These are phyloP conservation scores for Globisporangium okanoganense DNA, from an alignment of 352 stramenopile species.

Conservation along the genomic window DNA sequence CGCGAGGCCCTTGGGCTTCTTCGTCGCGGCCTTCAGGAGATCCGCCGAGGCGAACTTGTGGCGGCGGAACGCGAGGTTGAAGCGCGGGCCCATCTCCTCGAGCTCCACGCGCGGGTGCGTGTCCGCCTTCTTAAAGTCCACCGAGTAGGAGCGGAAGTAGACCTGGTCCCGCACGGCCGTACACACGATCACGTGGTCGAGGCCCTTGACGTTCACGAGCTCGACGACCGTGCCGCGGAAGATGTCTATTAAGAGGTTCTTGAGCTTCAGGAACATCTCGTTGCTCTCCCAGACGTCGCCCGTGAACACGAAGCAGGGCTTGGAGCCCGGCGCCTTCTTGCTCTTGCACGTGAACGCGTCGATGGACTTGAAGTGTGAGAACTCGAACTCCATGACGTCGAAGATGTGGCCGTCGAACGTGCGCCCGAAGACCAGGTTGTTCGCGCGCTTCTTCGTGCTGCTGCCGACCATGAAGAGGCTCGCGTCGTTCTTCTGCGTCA, in stretches of 20 bases:
- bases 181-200: slow-evolving; percentile 98
- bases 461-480: slow-evolving; percentile 94
- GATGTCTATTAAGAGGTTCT: slow-evolving; percentile 95
- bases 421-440: slow-evolving; percentile 97
- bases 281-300: slow-evolving; percentile 94
- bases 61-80: slow-evolving; percentile 90
- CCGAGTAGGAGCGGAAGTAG: slow-evolving; percentile 96
- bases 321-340: slow-evolving; percentile 92
- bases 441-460: slow-evolving; percentile 98
- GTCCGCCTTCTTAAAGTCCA: slow-evolving; percentile 92
- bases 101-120: slow-evolving; percentile 85
- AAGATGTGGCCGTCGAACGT: slow-evolving; percentile 98
- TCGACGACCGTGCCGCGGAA: slow-evolving; percentile 97
- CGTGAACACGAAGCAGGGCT: slow-evolving; percentile 95
- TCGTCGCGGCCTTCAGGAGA: slow-evolving; percentile 94
- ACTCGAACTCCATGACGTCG: slow-evolving; percentile 97
- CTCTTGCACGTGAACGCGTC: slow-evolving; percentile 92
- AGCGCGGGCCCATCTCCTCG: slow-evolving; percentile 88
- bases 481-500: slow-evolving; percentile 98
- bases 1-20: slow-evolving; percentile 90
- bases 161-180: slow-evolving; percentile 91
- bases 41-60: slow-evolving; percentile 95
- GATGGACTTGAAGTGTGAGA: slow-evolving; percentile 94
- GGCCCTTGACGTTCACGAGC: slow-evolving; percentile 92
- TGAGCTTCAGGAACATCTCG: slow-evolving; percentile 89